Evolutionary conservation across 2,329 filamentous ascomycete genomes (phyloP), one percentile per base, ranked within the genome.

Genomic region (Remersonia thermophila): DNA sequence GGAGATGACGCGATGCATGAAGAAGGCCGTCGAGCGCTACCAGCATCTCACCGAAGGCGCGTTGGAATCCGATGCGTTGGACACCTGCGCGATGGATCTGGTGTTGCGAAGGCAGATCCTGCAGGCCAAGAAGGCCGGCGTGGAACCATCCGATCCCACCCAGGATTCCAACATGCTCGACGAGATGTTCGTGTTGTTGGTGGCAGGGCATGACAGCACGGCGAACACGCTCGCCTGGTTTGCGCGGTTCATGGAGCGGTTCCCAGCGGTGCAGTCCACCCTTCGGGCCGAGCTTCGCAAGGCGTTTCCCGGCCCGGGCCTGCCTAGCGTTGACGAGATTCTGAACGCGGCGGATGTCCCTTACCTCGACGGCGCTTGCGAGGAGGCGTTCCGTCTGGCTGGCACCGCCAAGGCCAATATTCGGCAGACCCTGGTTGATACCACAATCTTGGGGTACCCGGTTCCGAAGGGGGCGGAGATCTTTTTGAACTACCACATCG

Each of bases 281-380:
- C 27, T 28, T 11, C 27, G 27, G 12, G 5, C 4, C 5, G 5
- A 12, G 4, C 27, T 28, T 11, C 12, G 13, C 12, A 6, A 4
- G 7, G 27, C 27, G 4, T 28, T 28, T n/a, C 13, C 12, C 27
- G 13, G 7, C 13, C 13, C 16, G 5, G 13, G 13, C 12, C 27
- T 28, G 4, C 43, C 41, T 9, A 37, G 43, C 1, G 39, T 38
- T 4, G 7, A 32, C 10, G 23, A 33, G 3, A 48, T 48, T 4
- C 34, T 48, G 23, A 31, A 40, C 20, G 37, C 44, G n/a, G n/a
- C n/a, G 7, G 28, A 41, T 14, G 37, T 60, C 15, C 58, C 55
- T 2, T 66, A 66, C 33, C 57, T 67, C 9, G 60, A 65, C 36
- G 63, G 57, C 0, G 42, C 48, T 2, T 49, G 61, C 9, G 61